phyloP scores from a whole-genome alignment of 768 basidiomycete species.

The Hypholoma sublateritium region DNA sequence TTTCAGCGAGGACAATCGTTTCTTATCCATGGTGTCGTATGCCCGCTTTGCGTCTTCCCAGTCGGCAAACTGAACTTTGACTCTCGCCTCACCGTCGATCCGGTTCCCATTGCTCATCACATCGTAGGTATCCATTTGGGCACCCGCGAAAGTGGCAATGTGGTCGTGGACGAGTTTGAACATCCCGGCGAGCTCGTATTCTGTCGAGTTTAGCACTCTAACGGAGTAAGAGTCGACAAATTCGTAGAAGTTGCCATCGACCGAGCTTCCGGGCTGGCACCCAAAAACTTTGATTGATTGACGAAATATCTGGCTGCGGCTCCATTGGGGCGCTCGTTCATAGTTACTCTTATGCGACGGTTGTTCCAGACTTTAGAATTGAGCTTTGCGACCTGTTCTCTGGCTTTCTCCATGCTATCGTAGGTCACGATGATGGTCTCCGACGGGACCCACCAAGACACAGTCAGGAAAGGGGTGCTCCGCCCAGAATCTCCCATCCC shows the following conservation, averaged over 20 bases:
- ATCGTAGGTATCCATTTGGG: conserved; percentile 17
- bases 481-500: conserved; percentile 39
- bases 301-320: conserved; percentile 12
- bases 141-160: conserved; percentile 8
- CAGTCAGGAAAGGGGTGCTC: conserved; percentile 39
- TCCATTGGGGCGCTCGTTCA: conserved; percentile 38
- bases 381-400: conserved; percentile 34
- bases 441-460: conserved; percentile 55
- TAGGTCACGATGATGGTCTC: conserved; percentile 46
- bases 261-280: conserved; percentile 29
- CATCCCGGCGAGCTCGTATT: conserved; percentile 7
- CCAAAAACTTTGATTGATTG: conserved; percentile 43
- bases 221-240: conserved; percentile 28
- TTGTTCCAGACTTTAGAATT: conserved; percentile 35
- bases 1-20: conserved; percentile 2
- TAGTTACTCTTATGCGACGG: conserved; percentile 45
- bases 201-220: conserved; percentile 7
- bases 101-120: conserved; percentile 8
- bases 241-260: conserved; percentile 21
- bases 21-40: conserved; percentile 33
- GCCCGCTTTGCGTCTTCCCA: conserved; percentile 48
- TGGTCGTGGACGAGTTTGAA: conserved; percentile 2
- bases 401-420: conserved; percentile 27
- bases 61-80: conserved; percentile 45
- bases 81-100: conserved; percentile 15